Percentiles rank a stretch among this genome's conserved stretches.
Conservation (phyloP, 805 yeast species). For the Saccharomycodes ludwigii region DNA sequence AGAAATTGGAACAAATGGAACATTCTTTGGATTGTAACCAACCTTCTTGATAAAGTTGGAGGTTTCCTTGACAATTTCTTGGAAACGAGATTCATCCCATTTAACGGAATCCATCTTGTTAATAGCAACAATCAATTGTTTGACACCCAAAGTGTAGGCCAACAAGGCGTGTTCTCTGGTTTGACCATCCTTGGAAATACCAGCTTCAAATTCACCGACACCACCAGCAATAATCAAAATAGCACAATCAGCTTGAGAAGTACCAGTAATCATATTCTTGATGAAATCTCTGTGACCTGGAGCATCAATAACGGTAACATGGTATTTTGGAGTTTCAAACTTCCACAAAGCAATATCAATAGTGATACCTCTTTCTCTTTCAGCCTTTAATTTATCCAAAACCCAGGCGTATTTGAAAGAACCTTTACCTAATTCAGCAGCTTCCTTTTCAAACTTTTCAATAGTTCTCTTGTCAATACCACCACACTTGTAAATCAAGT, state of each 20-base stretch:
- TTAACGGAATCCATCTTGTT: constrained; percentile 93
- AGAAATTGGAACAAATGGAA: constrained; percentile 82
- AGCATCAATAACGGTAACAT: constrained; percentile 87
- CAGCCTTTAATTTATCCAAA: constrained; percentile 89
- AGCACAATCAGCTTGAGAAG: constrained; percentile 89
- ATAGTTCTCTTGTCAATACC: constrained; percentile 98
- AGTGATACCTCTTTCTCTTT: constrained; percentile 95
- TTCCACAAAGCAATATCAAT: constrained; percentile 88
- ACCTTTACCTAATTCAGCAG: constrained; percentile 94
- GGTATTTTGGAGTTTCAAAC: constrained; percentile 84
- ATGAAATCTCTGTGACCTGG: constrained; percentile 96
- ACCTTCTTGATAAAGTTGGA: constrained; percentile 74
- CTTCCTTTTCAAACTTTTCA: constrained; percentile 97
- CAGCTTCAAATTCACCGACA: constrained; percentile 91
- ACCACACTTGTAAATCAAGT: constrained; percentile 98
- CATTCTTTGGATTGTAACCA: constrained; percentile 73
- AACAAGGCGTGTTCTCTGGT: constrained; percentile 90
- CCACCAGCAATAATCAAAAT: constrained; percentile 85
- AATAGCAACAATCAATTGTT: constrained; percentile 77
- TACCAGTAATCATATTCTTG: constrained; percentile 93
- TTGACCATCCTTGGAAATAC: constrained; percentile 90
- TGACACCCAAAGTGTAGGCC: constrained; percentile 83
- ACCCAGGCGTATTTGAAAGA: constrained; percentile 98
- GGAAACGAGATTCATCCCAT: constrained; percentile 74
- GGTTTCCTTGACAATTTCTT: constrained; percentile 66